Evolutionary conservation across 495 filamentous ascomycete genomes (phyloP).

Genomic region (Staphylotrichum tortipilum): DNA sequence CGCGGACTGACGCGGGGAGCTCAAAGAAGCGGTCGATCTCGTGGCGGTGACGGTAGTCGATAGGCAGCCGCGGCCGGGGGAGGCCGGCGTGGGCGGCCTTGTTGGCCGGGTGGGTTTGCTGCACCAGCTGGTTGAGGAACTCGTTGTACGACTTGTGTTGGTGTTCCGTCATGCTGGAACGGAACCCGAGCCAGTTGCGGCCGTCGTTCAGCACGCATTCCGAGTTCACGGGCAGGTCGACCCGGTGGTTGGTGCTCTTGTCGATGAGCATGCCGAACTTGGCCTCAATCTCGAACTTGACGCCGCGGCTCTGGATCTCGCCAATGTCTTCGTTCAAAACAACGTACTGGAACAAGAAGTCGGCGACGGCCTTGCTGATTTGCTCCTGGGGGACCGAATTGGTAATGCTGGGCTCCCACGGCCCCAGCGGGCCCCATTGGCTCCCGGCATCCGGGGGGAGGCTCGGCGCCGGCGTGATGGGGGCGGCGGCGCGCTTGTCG

Average conservation of each 20-base stretch:
- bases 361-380: slow-evolving; percentile 56
- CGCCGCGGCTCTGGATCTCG: slow-evolving; percentile 45
- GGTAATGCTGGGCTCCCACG: slow-evolving; percentile 69
- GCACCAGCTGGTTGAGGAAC: slow-evolving; percentile 66
- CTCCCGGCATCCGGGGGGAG: slow-evolving; percentile 4
- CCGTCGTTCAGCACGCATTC: slow-evolving; percentile 56
- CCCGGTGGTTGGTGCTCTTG: slow-evolving; percentile 55
- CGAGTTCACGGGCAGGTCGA: slow-evolving; percentile 53
- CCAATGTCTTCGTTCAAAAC: slow-evolving; percentile 48
- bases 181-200: slow-evolving; percentile 48
- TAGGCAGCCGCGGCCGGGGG: slow-evolving; percentile 45
- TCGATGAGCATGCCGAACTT: slow-evolving; percentile 78
- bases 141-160: slow-evolving; percentile 74
- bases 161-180: slow-evolving; percentile 72
- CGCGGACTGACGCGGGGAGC: slow-evolving; percentile 47
- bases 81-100: slow-evolving; percentile 21
- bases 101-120: slow-evolving; percentile 41
- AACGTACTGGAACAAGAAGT: slow-evolving; percentile 66
- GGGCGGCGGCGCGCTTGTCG: slow-evolving; percentile 29
- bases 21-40: slow-evolving; percentile 79
- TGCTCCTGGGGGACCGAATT: slow-evolving; percentile 57
- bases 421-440: slow-evolving; percentile 35
- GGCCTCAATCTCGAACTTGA: slow-evolving; percentile 85
- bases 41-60: slow-evolving; percentile 71
- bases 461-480: slow-evolving; percentile 2